Conservation (phyloP, 192 early-diverging fungal species). For the Gaertneriomyces semiglobifer region DNA sequence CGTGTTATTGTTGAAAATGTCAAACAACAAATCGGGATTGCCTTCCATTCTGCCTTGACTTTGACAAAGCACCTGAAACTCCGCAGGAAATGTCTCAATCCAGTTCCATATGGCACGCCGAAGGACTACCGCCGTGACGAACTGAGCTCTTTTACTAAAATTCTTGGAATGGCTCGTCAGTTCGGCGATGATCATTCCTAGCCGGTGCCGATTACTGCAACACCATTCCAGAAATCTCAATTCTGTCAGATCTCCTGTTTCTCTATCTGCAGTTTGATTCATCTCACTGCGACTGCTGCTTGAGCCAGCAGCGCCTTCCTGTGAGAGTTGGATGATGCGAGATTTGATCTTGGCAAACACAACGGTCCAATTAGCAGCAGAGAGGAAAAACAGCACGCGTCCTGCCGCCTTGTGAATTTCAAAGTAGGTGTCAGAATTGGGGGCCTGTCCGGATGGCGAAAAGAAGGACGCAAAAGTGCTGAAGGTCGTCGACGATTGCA, state of each 20-base stretch:
- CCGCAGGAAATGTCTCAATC: slow-evolving; percentile 80
- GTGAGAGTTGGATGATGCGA: slow-evolving; percentile 22
- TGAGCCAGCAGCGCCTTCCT: slow-evolving; percentile 36
- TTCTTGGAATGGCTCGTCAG: slow-evolving; percentile 27
- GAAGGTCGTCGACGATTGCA: too few species aligned
- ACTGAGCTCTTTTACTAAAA: slow-evolving; percentile 57
- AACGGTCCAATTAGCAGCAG: slow-evolving; percentile 84
- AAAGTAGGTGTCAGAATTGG: background rate
- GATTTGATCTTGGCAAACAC: slow-evolving; percentile 48
- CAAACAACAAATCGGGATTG: slow-evolving; percentile 72
- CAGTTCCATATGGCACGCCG: slow-evolving; percentile 89
- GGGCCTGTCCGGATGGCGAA: too few species aligned
- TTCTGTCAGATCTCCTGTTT: slow-evolving; percentile 59
- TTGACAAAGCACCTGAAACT: slow-evolving; percentile 77
- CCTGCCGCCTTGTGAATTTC: slow-evolving; percentile 84
- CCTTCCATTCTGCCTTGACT: slow-evolving; percentile 42
- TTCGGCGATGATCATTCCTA: slow-evolving; percentile 48
- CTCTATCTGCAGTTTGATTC: slow-evolving; percentile 6
- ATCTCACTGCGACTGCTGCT: slow-evolving; percentile 8
- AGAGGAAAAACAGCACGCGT: slow-evolving; percentile 78
- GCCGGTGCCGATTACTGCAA: slow-evolving; percentile 68
- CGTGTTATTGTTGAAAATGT: slow-evolving; percentile 62
- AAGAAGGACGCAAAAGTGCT: too few species aligned
- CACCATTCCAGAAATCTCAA: slow-evolving; percentile 84
- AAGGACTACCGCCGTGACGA: slow-evolving; percentile 69